Evolutionary conservation across 2,329 filamentous ascomycete genomes (phyloP), one percentile per base, ranked within the genome.

Genomic region (Fusarium guadeloupense): DNA sequence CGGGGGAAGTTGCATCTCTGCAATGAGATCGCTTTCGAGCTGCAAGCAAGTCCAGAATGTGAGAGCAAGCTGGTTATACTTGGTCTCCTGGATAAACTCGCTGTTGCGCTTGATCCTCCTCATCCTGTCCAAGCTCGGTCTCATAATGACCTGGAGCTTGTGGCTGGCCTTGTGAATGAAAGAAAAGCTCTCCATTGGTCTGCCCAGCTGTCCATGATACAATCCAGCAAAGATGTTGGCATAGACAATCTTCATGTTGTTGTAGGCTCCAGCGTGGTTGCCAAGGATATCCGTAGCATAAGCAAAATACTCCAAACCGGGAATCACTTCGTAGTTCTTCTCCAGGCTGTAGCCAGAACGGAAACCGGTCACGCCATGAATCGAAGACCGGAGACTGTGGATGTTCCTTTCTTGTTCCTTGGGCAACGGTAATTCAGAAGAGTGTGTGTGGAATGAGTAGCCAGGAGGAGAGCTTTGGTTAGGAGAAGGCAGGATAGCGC

Each of bases 1-100:
- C 4, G 85, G 85, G 1, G 85, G 84, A 4, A 86, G 77, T 14
- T 80, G 84, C 54, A 98, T 81, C 75, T 99, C 95, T 4, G 95
- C 95, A 40, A 97, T 83, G 38, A 98, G 92, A 74, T 98, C 94
- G 75, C 93, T 97, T 76, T 98, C 94, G 10, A 98, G 81, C 71
- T 98, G 94, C 61, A 97, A 79, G 72, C 92, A 96, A 8, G 93
- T 95, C 94, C 94, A 98, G 69, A 93, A 97, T 1, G 92, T 89
- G 67, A 96, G 83, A 13, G 89, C 81, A 28, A 89, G 81, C 52
- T 89, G 81, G 70, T 93, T 91, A 67, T 76, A 74, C 64, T 75
- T 75, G 53, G 72, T 75, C 31, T 79, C 81, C 33, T 75, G 76
- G 25, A 81, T 75, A 65, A 80, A 67, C 53, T 74, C 62, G 37